Evolutionary conservation across 2,329 filamentous ascomycete species (phyloP), one percentile per base, ranked within the genome.

Genomic region (Pseudocercospora musae): DNA sequence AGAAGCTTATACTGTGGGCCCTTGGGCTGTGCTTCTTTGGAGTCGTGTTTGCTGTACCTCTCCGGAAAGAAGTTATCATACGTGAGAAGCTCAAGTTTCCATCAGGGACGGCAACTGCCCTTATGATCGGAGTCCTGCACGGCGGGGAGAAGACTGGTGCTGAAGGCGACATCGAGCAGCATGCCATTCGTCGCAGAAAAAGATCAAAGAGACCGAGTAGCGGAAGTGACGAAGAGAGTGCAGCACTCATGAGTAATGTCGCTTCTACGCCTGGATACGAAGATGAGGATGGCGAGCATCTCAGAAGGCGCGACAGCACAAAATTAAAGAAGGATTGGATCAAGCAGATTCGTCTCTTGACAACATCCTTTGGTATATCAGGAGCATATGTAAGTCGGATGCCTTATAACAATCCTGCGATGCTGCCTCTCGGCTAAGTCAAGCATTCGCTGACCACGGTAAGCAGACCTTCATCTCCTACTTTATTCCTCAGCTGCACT

Each of bases 21-120:
- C 76, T 99, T 58, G 95, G 95, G 0, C 85, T 99, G 15, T 97
- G 93, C 74, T 94, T 98, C 72, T 99, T 99, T 74, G 95, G 95
- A 0, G 95, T 98, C 1, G 89, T 98, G 0, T 98, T 99, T 79
- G 95, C 93, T 0, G 94, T 99, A 13, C 95, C 95, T 0, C 74
- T 98, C 59, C 85, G 95, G 52, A 89, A 87, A 60, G 92, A 99
- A 78, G 93, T 98, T 59, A 96, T 99, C 64, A 91, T 99, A 59
- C 81, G 90, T 61, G 95, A 99, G 78, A 90, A 93, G 74, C 78
- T 99, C 62, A 95, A 91, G 73, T 99, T 99, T 70, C 95, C 95
- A 0, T 96, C 91, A 70, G 95, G 95, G 0, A 98, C 96, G 59
- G 96, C 95, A 54, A 98, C 95, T 1, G 95, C 95, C 0, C 84